A percentile compares a stretch with the other conserved stretches of the same genome.
phyloP scores from a whole-genome alignment of 1,284 basidiomycete species.

The Ganoderma lucidum region DNA sequence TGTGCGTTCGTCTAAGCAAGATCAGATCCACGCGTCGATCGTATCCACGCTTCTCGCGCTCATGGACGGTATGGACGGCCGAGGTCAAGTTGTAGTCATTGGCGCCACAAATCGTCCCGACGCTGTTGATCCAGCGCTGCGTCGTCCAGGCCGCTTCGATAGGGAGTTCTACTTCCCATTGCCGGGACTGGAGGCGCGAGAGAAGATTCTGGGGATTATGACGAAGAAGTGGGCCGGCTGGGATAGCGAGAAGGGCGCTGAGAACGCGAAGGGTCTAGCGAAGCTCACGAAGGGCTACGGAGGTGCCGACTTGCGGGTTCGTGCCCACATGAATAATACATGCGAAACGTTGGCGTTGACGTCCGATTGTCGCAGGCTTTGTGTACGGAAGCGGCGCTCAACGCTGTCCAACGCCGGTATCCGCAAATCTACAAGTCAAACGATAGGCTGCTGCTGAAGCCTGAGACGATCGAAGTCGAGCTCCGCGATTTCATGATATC shows the following conservation, averaged over 20 bases:
- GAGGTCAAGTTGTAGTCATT: conserved; percentile 97
- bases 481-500: conserved; percentile 98
- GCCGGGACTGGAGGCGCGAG: conserved; percentile 85
- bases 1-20: conserved; percentile 97
- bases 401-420: conserved; percentile 95
- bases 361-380: conserved; percentile 66
- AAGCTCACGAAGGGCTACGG: conserved; percentile 97
- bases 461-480: conserved; percentile 87
- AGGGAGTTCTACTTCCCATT: conserved; percentile 98
- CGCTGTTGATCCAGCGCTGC: conserved; percentile 94
- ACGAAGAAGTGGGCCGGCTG: conserved; percentile 92
- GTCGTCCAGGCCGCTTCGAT: conserved; percentile 96
- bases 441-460: conserved; percentile 87
- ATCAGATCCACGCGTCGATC: conserved; percentile 98
- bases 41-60: conserved; percentile 96
- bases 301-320: conserved; percentile 93
- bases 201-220: conserved; percentile 93
- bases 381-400: conserved; percentile 96
- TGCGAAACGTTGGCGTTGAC: not conserved
- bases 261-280: conserved; percentile 77
- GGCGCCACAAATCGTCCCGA: conserved; percentile 98
- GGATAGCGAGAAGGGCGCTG: conserved; percentile 64
- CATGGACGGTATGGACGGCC: conserved; percentile 99
- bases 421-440: conserved; percentile 97
- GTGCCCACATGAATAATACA: conserved; percentile 39